A percentile compares a stretch with the other conserved stretches of the same genome.
Evolutionary conservation across 164 flowering plant genomes (phyloP).

Genomic region (Umbilicus rupestris): DNA sequence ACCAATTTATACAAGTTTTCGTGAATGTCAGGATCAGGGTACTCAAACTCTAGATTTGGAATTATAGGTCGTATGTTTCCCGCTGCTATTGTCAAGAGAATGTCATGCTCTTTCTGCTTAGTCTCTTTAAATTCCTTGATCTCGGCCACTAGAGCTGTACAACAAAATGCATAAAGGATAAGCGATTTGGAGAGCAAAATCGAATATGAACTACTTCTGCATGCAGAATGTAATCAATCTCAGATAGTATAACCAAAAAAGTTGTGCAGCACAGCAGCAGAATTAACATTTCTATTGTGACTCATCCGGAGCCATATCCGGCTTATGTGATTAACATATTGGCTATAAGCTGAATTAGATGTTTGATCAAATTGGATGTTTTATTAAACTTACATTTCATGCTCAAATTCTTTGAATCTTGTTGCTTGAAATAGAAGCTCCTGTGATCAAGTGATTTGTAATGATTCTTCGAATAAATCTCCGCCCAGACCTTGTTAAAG

Average conservation of each 20-base stretch:
- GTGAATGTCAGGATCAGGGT: conserved; percentile 34
- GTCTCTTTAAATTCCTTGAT: conserved; percentile 54
- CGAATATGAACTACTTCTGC: neutral
- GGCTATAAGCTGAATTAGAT: neutral
- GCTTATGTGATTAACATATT: neutral
- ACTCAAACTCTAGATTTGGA: conserved; percentile 42
- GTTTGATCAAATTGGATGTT: neutral
- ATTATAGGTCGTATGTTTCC: conserved; percentile 29
- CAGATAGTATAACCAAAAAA: neutral
- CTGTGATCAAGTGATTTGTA: conserved; percentile 71
- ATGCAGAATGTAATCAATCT: neutral
- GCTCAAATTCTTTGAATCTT: conserved; percentile 65
- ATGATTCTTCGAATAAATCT: conserved; percentile 58
- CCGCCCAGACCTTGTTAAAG: conserved; percentile 70
- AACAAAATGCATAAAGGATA: neutral
- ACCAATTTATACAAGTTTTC: conserved; percentile 48
- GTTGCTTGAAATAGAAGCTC: conserved; percentile 73
- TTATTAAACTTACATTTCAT: conserved; percentile 39
- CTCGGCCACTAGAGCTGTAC: conserved; percentile 47
- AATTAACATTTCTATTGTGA: neutral
- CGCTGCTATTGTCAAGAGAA: conserved; percentile 35
- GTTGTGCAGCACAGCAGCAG: no score
- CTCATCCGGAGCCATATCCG: neutral
- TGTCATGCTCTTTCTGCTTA: conserved; percentile 39
- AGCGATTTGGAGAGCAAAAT: neutral